Percentiles rank a stretch among this genome's conserved stretches.
Conservation (phyloP, 768 basidiomycete species). For the Panus rudis region DNA sequence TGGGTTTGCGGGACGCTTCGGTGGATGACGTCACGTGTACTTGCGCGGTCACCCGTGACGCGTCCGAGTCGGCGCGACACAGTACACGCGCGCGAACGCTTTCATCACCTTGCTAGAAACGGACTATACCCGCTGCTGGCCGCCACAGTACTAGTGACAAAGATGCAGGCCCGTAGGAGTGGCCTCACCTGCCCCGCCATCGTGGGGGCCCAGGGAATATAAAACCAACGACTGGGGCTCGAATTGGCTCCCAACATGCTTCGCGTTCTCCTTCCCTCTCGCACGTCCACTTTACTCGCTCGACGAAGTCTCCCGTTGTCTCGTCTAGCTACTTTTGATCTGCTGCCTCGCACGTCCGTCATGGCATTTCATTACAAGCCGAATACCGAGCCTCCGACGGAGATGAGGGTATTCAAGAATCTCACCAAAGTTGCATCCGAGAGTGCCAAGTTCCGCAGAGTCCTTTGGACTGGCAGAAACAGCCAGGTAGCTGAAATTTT, state of each 20-base stretch:
- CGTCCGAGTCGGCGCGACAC: too few relatives aligned
- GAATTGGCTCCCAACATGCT: neutral
- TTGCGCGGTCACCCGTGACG: too few relatives aligned
- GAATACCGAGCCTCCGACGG: constrained; percentile 22
- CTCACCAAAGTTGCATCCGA: constrained; percentile 16
- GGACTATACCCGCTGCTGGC: too few relatives aligned
- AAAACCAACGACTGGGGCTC: neutral
- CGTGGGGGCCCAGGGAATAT: too few relatives aligned
- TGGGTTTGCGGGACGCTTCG: too few relatives aligned
- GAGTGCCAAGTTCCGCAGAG: constrained; percentile 22
- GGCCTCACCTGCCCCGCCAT: too few relatives aligned
- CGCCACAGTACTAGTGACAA: too few relatives aligned
- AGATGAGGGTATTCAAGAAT: constrained; percentile 19
- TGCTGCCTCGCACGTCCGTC: constrained; percentile 1
- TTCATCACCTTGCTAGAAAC: too few relatives aligned
- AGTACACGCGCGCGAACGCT: too few relatives aligned
- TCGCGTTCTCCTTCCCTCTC: constrained; percentile 1
- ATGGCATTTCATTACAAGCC: constrained; percentile 16
- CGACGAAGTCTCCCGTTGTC: neutral
- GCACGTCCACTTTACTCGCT: neutral
- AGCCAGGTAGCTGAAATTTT: constrained; percentile 15
- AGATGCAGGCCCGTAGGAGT: too few relatives aligned
- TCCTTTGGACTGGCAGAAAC: constrained; percentile 21
- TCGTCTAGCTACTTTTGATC: neutral
- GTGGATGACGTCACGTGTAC: too few relatives aligned